These are phyloP conservation scores for Neoboletus magnificus DNA, from an alignment of 768 basidiomycete species.

Conservation along the genomic window DNA sequence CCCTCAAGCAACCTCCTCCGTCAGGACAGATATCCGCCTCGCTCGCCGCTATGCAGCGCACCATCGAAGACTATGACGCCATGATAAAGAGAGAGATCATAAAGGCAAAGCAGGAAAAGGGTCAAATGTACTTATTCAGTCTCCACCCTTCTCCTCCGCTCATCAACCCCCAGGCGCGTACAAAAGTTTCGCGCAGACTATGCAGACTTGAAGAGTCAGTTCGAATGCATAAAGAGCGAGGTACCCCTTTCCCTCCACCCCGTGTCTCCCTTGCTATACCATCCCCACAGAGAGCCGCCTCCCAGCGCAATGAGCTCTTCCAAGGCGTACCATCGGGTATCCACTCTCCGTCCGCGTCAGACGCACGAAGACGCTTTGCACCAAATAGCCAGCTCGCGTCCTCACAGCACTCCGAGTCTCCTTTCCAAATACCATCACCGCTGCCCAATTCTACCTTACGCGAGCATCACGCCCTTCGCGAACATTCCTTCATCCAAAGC, in stretches of 20 bases:
- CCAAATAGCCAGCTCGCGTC: constrained; percentile 32
- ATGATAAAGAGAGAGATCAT: constrained; percentile 97
- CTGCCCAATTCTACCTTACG: constrained; percentile 53
- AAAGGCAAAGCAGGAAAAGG: constrained; percentile 95
- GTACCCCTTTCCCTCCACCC: constrained; percentile 16
- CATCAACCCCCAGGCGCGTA: constrained; percentile 61
- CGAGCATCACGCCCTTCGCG: constrained; percentile 77
- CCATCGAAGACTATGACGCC: constrained; percentile 95
- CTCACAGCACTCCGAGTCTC: constrained; percentile 79
- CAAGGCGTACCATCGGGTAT: constrained; percentile 40
- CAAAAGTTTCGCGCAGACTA: constrained; percentile 91
- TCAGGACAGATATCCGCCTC: constrained; percentile 98
- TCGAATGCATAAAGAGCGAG: constrained; percentile 72
- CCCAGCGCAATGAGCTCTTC: constrained; percentile 65
- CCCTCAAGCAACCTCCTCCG: constrained; percentile 21
- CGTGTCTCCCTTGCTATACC: not conserved
- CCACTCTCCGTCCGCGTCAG: constrained; percentile 32
- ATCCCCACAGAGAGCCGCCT: constrained; percentile 49
- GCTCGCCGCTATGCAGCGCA: constrained; percentile 88
- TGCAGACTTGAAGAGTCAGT: constrained; percentile 73
- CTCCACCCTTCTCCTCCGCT: constrained; percentile 1
- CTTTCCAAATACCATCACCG: constrained; percentile 65
- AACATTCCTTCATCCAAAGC: constrained; percentile 85
- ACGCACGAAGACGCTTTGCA: constrained; percentile 65
- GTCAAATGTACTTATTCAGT: constrained; percentile 61